Base-by-base conservation (phyloP, 768 basidiomycete species). In the Lactarius akahatsu region DNA sequence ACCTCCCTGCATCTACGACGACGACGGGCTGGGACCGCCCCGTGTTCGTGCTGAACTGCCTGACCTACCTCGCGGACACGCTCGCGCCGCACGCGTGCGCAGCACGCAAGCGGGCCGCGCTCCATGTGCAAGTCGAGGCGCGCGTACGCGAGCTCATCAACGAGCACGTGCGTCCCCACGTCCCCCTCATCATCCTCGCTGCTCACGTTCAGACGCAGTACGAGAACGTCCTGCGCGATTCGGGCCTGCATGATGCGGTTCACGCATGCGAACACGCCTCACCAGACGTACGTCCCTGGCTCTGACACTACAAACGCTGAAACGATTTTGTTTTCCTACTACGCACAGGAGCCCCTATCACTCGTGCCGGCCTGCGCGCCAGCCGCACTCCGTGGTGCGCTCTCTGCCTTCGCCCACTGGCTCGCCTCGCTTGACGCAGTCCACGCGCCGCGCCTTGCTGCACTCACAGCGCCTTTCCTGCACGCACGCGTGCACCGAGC, bases 41-140 rank as follows among this genome's bases (percentile, higher is more conserved):
- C 2, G 84, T 97, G 0, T 98, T 93, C 73, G 80, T 92, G 61
- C 79, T 97, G 69, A 98, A 98, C 72, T 96, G 91, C 66, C 76
- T 94, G 69, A 86, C 84, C 20, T 95, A 94, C 74, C 76, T 97
- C 16, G 85, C 89, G 81, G 95, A 79, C 68, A 82, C 89, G 4
- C 77, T 94, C 13, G 85, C 88, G 61, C 78, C 86, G 0, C 90
- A 88, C 69, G 74, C 82, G 4, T 94, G 94, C 73, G 91, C 91
- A 6, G 73, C 70, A 4, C 80, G 80, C 43, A 89, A 93, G 72
- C 83, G 82, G 45, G 77, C 75, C 7, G 76, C 80, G 63, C 78
- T 98, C 3, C 83, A 88, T 68, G 76, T 74, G 4, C 75, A 86
- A 8, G 80, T 96, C 56, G 84, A 92, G 59, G 77, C 80, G 61